These are phyloP conservation scores for Glarea lozoyensis DNA, from an alignment of 495 filamentous ascomycete genomes.

Conservation along the genomic window DNA sequence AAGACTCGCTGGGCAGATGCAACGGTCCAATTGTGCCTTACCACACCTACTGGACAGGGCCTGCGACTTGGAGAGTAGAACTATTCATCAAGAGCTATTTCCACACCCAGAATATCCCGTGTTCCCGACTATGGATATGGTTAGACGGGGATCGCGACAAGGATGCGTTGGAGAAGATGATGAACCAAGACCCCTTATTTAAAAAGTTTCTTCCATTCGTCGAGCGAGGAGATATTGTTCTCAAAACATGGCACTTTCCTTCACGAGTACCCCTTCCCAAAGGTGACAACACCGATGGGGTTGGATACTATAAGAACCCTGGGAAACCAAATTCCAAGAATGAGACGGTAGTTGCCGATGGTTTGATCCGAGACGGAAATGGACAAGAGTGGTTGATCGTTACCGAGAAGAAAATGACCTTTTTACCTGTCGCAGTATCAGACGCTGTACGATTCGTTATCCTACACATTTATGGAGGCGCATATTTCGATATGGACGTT, in stretches of 20 bases:
- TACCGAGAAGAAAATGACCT: slow-evolving; percentile 43
- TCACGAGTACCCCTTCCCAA: slow-evolving; percentile 40
- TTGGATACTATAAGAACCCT: slow-evolving; percentile 32
- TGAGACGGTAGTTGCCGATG: slow-evolving; percentile 37
- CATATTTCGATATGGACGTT: slow-evolving; percentile 51
- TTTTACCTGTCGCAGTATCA: slow-evolving; percentile 31
- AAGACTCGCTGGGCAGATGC: slow-evolving; percentile 34
- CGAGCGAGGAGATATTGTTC: slow-evolving; percentile 40
- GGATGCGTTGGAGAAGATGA: slow-evolving; percentile 36
- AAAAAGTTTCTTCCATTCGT: slow-evolving; percentile 43
- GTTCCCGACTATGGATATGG: slow-evolving; percentile 44
- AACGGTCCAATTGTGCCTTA: slow-evolving; percentile 46
- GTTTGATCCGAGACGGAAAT: slow-evolving; percentile 33
- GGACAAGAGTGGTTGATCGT: slow-evolving; percentile 43
- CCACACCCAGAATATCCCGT: slow-evolving; percentile 48
- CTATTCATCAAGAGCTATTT: slow-evolving; percentile 49
- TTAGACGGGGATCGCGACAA: slow-evolving; percentile 41
- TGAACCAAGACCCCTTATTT: slow-evolving; percentile 39
- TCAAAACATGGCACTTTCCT: slow-evolving; percentile 46
- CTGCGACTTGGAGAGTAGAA: slow-evolving; percentile 48
- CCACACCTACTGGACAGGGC: slow-evolving; percentile 50
- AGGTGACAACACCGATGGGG: slow-evolving; percentile 29
- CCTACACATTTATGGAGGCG: slow-evolving; percentile 44
- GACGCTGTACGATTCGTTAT: slow-evolving; percentile 47
- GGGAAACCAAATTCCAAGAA: slow-evolving; percentile 29